These are phyloP conservation scores for Chaetomiaceae sp. DNA, from an alignment of 2,329 filamentous ascomycete species.

Conservation along the genomic window DNA sequence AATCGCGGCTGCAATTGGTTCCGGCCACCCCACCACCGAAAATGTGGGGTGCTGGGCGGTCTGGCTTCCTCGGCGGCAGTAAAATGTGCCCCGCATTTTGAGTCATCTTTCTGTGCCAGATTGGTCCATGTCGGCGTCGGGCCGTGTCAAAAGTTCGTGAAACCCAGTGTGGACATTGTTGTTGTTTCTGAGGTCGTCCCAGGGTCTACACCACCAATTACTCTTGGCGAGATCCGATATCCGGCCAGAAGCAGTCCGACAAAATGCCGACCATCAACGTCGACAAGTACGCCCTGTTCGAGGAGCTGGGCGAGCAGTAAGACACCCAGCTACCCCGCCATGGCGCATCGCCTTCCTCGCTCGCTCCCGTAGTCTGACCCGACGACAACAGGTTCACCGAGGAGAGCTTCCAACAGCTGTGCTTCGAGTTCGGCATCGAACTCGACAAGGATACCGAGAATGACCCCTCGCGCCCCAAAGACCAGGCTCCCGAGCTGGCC, in stretches of 20 bases:
- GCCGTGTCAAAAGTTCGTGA: constrained; percentile 20
- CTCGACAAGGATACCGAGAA: constrained; percentile 92
- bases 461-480: constrained; percentile 64
- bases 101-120: constrained; percentile 21
- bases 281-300: constrained; percentile 92
- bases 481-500: constrained; percentile 89
- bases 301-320: constrained; percentile 85
- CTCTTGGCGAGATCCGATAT: neutral
- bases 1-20: neutral
- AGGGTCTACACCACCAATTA: constrained; percentile 17
- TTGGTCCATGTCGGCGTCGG: constrained; percentile 10
- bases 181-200: constrained; percentile 9
- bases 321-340: constrained; percentile 33
- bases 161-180: constrained; percentile 7
- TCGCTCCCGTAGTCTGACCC: neutral
- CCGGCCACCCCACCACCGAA: neutral
- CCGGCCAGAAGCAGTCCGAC: neutral
- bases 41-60: constrained; percentile 10
- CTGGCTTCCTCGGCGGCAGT: constrained; percentile 11
- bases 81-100: constrained; percentile 26
- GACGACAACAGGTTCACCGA: constrained; percentile 66
- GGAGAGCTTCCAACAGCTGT: constrained; percentile 92
- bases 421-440: constrained; percentile 98
- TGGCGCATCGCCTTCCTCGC: constrained; percentile 4
- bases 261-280: constrained; percentile 83